phyloP scores from a whole-genome alignment of 768 basidiomycete genomes.

The Serpula lacrymans region DNA sequence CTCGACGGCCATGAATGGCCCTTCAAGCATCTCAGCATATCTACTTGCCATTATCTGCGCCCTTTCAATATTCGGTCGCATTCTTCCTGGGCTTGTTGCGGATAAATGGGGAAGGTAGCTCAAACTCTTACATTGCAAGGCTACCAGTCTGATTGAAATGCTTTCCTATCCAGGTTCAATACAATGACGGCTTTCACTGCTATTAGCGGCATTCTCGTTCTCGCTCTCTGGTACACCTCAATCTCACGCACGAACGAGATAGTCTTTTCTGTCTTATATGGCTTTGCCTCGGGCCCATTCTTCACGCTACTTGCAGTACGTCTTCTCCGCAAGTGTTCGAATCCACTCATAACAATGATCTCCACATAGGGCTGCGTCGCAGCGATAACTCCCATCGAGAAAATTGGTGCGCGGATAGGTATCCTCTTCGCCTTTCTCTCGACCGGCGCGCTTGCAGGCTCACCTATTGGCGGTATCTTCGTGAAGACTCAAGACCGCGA shows the following conservation, averaged over 20 bases:
- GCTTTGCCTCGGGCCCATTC: constrained; percentile 22
- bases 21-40: constrained; percentile 17
- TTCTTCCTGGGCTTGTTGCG: constrained; percentile 19
- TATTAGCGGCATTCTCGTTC: constrained; percentile 17
- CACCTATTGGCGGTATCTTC: constrained; percentile 21
- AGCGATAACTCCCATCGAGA: constrained; percentile 19
- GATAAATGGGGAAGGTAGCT: constrained; percentile 21
- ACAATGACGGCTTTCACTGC: constrained; percentile 12
- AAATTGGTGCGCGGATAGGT: constrained; percentile 24
- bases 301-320: constrained; percentile 19
- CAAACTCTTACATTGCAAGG: not conserved
- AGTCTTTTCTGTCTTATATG: constrained; percentile 21
- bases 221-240: constrained; percentile 22
- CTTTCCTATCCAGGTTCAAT: constrained; percentile 14
- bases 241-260: constrained; percentile 16
- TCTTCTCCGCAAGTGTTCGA: not conserved
- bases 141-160: not conserved
- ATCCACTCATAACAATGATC: not conserved
- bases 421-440: constrained; percentile 21
- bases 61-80: constrained; percentile 21
- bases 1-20: constrained; percentile 12
- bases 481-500: constrained; percentile 10
- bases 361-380: constrained; percentile 16
- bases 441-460: constrained; percentile 21
- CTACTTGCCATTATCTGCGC: constrained; percentile 23